Percentiles rank a stretch among this genome's conserved stretches.
phyloP scores from a whole-genome alignment of 2,329 filamentous ascomycete species.

The Colletotrichum sp. region DNA sequence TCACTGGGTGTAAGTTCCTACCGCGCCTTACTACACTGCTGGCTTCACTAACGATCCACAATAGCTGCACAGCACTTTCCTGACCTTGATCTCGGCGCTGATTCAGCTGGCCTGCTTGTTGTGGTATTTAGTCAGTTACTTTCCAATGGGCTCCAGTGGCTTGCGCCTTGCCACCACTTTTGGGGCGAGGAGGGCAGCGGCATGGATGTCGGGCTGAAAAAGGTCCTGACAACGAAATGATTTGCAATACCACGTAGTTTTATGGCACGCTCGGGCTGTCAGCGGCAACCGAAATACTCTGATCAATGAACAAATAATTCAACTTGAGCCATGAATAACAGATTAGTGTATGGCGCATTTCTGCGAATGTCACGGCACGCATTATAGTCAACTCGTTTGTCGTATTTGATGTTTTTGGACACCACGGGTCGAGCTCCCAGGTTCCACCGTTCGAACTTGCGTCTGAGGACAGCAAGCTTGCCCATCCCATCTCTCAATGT shows the following conservation, averaged over 20 bases:
- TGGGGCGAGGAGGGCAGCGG: slow-evolving; percentile 80
- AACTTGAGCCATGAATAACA: background rate
- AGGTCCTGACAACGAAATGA: background rate
- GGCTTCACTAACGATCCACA: slow-evolving; percentile 27
- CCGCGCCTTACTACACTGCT: background rate
- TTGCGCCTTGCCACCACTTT: slow-evolving; percentile 86
- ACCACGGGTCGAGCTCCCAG: background rate
- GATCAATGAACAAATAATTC: background rate
- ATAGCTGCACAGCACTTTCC: slow-evolving; percentile 81
- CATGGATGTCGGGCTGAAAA: slow-evolving; percentile 83
- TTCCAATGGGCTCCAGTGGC: slow-evolving; percentile 93
- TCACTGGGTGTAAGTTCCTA: slow-evolving; percentile 79
- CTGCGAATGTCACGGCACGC: background rate
- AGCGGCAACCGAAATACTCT: background rate
- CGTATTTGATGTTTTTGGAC: background rate
- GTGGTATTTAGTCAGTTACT: slow-evolving; percentile 98
- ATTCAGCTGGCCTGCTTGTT: slow-evolving; percentile 82
- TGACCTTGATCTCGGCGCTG: slow-evolving; percentile 85
- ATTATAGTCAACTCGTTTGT: background rate
- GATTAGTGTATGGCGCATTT: background rate
- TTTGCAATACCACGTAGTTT: background rate
- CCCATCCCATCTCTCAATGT: background rate
- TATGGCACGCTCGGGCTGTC: background rate
- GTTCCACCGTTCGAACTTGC: background rate
- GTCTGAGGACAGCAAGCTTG: background rate